These are phyloP conservation scores for Colletotrichum spaethianum DNA, from an alignment of 2,329 filamentous ascomycete genomes.

Conservation along the genomic window DNA sequence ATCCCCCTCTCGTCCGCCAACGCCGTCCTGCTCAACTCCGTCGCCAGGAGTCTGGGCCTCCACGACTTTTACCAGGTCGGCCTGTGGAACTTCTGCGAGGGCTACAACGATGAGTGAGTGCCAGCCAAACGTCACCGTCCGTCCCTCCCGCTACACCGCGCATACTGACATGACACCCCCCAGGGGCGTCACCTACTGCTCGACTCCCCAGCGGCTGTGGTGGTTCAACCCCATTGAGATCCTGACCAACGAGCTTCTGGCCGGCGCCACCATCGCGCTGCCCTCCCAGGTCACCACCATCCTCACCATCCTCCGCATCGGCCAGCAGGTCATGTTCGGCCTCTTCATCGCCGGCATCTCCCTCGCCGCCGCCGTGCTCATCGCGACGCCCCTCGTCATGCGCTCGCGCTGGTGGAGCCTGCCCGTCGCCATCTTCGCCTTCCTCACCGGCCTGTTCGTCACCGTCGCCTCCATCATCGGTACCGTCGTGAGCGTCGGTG, in stretches of 20 bases:
- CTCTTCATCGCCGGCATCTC: constrained; percentile 83
- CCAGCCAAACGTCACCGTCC: neutral
- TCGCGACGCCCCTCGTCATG: constrained; percentile 72
- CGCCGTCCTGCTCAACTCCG: constrained; percentile 84
- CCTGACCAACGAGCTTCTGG: constrained; percentile 82
- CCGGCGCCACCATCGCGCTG: constrained; percentile 86
- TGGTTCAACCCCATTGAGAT: constrained; percentile 95
- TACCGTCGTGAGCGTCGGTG: constrained; percentile 87
- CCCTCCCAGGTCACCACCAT: constrained; percentile 81
- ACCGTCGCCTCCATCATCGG: constrained; percentile 81
- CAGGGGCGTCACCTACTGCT: constrained; percentile 83
- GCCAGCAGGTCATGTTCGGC: constrained; percentile 89
- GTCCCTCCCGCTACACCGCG: constrained; percentile 49
- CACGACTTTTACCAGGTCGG: constrained; percentile 97
- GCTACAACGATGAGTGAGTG: constrained; percentile 76
- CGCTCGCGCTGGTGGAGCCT: constrained; percentile 73
- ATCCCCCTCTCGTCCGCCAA: constrained; percentile 80
- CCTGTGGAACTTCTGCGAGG: constrained; percentile 93
- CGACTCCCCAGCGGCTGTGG: constrained; percentile 77
- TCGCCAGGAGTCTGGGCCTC: constrained; percentile 86
- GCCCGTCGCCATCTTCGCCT: constrained; percentile 77
- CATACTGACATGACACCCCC: constrained; percentile 62
- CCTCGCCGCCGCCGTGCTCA: constrained; percentile 80
- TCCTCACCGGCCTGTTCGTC: constrained; percentile 76
- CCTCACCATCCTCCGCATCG: constrained; percentile 80